Percentiles rank a stretch among this genome's conserved stretches.
phyloP scores from a whole-genome alignment of 2,329 filamentous ascomycete genomes.

The Nemania serpens region DNA sequence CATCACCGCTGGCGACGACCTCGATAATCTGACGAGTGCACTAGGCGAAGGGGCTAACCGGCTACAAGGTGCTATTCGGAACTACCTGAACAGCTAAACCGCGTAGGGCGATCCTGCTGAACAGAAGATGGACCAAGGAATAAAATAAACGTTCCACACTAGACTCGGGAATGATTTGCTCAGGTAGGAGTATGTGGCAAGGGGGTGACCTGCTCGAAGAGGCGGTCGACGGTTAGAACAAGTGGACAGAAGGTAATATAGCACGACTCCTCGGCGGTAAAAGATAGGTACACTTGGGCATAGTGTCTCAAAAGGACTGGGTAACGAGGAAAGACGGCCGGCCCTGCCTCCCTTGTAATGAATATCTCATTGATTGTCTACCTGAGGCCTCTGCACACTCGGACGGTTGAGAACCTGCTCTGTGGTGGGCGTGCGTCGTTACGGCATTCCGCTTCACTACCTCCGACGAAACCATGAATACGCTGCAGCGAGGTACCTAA shows the following conservation, averaged over 20 bases:
- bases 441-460: no score
- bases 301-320: slow-evolving; percentile 5
- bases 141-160: background rate
- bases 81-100: slow-evolving; percentile 63
- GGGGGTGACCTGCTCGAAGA: slow-evolving; percentile 1
- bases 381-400: background rate
- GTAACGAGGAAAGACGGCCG: slow-evolving; percentile 1
- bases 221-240: slow-evolving; percentile 6
- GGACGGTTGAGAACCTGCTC: background rate
- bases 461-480: no score
- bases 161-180: background rate
- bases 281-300: slow-evolving; percentile 1
- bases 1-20: slow-evolving; percentile 91
- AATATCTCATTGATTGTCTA: slow-evolving; percentile 10
- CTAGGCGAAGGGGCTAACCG: slow-evolving; percentile 84
- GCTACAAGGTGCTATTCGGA: slow-evolving; percentile 76
- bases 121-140: background rate
- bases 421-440: no score
- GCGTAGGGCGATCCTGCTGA: background rate
- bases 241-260: slow-evolving; percentile 1
- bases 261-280: background rate
- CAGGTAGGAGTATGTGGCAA: slow-evolving; percentile 13
- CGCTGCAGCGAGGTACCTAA: no score
- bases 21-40: slow-evolving; percentile 84
- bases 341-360: slow-evolving; percentile 18